A percentile compares a stretch with the other conserved stretches of the same genome.
Conservation (phyloP, 306 rosid species). For the Acacia melanoxylon region DNA sequence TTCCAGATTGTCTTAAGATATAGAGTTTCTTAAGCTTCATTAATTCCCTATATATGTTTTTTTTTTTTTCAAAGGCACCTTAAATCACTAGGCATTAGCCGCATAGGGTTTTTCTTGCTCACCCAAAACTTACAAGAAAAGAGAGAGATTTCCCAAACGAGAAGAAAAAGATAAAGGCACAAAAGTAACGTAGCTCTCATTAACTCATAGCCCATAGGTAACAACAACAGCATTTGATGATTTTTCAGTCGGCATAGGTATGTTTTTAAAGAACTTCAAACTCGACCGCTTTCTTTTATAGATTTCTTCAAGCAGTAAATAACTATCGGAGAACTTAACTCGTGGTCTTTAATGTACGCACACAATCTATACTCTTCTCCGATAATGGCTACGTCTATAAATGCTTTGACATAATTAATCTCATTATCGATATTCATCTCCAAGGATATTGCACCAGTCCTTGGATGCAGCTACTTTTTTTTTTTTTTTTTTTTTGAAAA, state of each 20-base stretch:
- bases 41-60: background rate
- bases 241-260: background rate
- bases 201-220: background rate
- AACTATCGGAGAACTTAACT: background rate
- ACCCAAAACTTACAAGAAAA: background rate
- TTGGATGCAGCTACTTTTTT: too few species aligned
- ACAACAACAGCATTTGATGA: background rate
- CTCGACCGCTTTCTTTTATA: too few species aligned
- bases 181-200: background rate
- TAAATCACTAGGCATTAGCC: background rate
- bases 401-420: too few species aligned
- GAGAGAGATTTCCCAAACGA: background rate
- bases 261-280: background rate
- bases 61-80: background rate
- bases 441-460: too few species aligned
- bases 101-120: background rate
- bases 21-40: background rate
- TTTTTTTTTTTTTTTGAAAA: too few species aligned
- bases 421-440: too few species aligned
- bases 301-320: background rate
- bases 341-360: background rate
- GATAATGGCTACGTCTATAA: too few species aligned
- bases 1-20: background rate
- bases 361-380: background rate
- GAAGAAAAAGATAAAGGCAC: background rate